Evolutionary conservation across 2,329 filamentous ascomycete genomes (phyloP).

Genomic region (Hirsutella rhossiliensis): DNA sequence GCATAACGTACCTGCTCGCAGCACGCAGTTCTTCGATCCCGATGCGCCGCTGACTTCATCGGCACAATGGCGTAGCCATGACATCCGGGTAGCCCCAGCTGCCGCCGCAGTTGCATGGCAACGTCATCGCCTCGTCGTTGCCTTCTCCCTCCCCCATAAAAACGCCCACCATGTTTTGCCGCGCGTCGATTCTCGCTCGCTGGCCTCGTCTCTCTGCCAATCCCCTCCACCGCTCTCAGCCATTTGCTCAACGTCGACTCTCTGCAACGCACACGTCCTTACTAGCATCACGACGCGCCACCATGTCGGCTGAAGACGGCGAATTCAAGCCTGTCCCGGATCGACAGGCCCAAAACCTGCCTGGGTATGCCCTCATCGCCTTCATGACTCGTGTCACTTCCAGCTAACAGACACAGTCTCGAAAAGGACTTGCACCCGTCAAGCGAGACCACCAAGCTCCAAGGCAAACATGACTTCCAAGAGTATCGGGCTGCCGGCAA

Average conservation of each 20-base stretch:
- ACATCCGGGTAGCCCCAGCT: neutral
- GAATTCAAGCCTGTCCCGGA: slow-evolving; percentile 21
- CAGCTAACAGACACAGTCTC: slow-evolving; percentile 8
- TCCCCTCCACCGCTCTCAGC: no score
- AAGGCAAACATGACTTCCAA: slow-evolving; percentile 22
- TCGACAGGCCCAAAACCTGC: slow-evolving; percentile 23
- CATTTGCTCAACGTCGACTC: neutral
- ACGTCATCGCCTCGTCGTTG: neutral
- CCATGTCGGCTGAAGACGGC: slow-evolving; percentile 16
- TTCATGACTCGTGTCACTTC: neutral
- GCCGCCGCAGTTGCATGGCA: neutral
- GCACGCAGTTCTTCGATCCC: no score
- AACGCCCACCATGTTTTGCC: no score
- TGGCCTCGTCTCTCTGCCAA: no score
- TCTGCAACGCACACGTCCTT: neutral
- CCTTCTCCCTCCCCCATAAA: no score
- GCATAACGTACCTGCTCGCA: no score
- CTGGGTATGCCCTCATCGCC: slow-evolving; percentile 16
- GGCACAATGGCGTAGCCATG: neutral
- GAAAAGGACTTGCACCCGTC: slow-evolving; percentile 26
- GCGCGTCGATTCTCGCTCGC: no score
- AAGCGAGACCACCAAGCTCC: slow-evolving; percentile 26
- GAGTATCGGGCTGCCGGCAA: slow-evolving; percentile 34
- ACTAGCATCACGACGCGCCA: slow-evolving; percentile 22
- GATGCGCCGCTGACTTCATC: no score